These are phyloP conservation scores for Mucor indicus DNA, from an alignment of 371 early-diverging fungal species.

Conservation along the genomic window DNA sequence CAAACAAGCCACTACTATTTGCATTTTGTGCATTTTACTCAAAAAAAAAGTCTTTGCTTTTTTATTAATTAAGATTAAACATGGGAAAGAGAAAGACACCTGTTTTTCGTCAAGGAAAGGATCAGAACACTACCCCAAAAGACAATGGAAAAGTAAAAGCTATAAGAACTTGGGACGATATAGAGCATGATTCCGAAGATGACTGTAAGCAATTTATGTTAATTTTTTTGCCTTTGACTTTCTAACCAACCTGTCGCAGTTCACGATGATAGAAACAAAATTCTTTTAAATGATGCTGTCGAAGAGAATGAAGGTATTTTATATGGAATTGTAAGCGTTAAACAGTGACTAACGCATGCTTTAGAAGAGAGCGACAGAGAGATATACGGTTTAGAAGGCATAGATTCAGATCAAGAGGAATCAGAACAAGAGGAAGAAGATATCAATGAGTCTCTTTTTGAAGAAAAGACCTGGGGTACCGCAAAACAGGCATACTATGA, in stretches of 20 bases:
- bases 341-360: neutral
- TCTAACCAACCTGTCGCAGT: constrained; percentile 16
- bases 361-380: constrained; percentile 55
- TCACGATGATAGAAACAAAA: constrained; percentile 53
- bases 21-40: neutral
- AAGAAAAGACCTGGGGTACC: constrained; percentile 67
- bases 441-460: constrained; percentile 5
- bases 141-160: constrained; percentile 46
- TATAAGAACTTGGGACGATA: constrained; percentile 73
- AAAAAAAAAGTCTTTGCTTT: neutral
- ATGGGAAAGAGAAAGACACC: constrained; percentile 49
- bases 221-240: neutral
- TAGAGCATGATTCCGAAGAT: constrained; percentile 81
- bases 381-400: constrained; percentile 60
- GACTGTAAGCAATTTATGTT: constrained; percentile 52
- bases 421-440: constrained; percentile 48
- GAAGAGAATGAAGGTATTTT: constrained; percentile 31
- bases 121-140: neutral
- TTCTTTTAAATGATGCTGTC: constrained; percentile 55
- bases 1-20: constrained; percentile 1
- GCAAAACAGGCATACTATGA: constrained; percentile 72
- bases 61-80: neutral
- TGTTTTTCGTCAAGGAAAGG: constrained; percentile 30
- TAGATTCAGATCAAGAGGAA: constrained; percentile 43
- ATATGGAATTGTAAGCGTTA: constrained; percentile 1